Conservation (phyloP, 805 yeast species). For the Yamadazyma kitorensis region DNA sequence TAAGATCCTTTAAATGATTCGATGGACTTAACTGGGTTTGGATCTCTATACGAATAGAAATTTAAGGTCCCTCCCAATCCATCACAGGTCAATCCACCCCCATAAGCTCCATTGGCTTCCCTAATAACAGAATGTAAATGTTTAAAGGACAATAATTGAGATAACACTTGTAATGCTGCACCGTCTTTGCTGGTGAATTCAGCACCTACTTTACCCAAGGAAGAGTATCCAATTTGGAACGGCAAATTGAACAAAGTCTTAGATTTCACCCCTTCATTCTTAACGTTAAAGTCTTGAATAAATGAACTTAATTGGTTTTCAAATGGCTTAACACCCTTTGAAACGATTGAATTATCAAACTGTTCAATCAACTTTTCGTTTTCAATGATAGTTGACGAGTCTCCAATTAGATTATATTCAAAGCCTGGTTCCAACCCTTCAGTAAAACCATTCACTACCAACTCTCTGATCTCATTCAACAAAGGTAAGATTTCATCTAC, state of each 20-base stretch:
- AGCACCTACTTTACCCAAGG: constrained; percentile 64
- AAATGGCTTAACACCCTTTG: constrained; percentile 2
- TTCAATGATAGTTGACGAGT: constrained; percentile 32
- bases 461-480: constrained; percentile 48
- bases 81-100: constrained; percentile 87
- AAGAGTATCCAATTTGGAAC: constrained; percentile 83
- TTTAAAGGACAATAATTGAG: constrained; percentile 78
- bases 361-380: constrained; percentile 34
- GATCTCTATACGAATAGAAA: constrained; percentile 92
- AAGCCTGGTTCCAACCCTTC: constrained; percentile 21
- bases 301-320: constrained; percentile 16
- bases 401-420: constrained; percentile 59
- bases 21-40: constrained; percentile 73
- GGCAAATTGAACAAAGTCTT: constrained; percentile 66
- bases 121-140: constrained; percentile 85
- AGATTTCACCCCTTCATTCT: constrained; percentile 11
- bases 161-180: constrained; percentile 77
- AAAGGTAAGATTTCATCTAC: constrained; percentile 59
- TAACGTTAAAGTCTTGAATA: constrained; percentile 14
- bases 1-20: constrained; percentile 55
- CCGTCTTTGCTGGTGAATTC: constrained; percentile 70
- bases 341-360: constrained; percentile 27
- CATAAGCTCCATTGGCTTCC: constrained; percentile 97
- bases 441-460: constrained; percentile 35
- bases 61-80: constrained; percentile 78